phyloP scores from a whole-genome alignment of 495 filamentous ascomycete species.

The Podospora comata region DNA sequence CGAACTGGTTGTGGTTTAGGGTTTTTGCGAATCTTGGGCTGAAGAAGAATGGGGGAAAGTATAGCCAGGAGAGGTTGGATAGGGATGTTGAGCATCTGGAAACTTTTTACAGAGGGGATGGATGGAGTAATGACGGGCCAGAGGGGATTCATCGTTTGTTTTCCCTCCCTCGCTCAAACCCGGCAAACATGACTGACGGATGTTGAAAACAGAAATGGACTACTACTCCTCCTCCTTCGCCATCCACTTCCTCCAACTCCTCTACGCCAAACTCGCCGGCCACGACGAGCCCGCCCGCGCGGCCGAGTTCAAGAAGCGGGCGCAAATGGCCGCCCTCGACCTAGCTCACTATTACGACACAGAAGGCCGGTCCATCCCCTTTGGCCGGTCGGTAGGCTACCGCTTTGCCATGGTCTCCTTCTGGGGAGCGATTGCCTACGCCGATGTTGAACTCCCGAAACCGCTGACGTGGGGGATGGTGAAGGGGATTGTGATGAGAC shows the following conservation, averaged over 20 bases:
- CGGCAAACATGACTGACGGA: background rate
- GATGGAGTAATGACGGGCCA: conserved; percentile 79
- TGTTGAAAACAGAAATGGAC: conserved; percentile 57
- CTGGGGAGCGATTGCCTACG: conserved; percentile 74
- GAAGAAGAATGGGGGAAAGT: conserved; percentile 64
- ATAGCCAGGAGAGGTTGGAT: conserved; percentile 62
- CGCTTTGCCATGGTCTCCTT: conserved; percentile 79
- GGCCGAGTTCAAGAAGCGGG: conserved; percentile 66
- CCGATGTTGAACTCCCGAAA: conserved; percentile 65
- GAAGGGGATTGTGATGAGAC: conserved; percentile 68
- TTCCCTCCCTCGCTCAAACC: background rate
- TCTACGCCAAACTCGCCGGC: conserved; percentile 70
- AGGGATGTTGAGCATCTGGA: conserved; percentile 73
- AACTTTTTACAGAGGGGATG: conserved; percentile 73
- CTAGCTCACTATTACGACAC: conserved; percentile 72
- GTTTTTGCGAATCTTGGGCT: conserved; percentile 79
- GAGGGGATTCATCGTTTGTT: conserved; percentile 61
- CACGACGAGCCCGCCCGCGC: conserved; percentile 63
- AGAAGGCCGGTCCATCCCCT: conserved; percentile 66
- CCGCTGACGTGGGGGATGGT: conserved; percentile 74
- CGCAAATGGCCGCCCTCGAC: conserved; percentile 61
- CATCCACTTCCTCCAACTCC: conserved; percentile 71
- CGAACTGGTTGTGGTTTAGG: conserved; percentile 73
- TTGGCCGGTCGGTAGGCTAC: conserved; percentile 73
- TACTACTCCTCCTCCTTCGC: conserved; percentile 81